These are phyloP conservation scores for Camelina neglecta DNA, from an alignment of 345 rosid species.

Conservation along the genomic window DNA sequence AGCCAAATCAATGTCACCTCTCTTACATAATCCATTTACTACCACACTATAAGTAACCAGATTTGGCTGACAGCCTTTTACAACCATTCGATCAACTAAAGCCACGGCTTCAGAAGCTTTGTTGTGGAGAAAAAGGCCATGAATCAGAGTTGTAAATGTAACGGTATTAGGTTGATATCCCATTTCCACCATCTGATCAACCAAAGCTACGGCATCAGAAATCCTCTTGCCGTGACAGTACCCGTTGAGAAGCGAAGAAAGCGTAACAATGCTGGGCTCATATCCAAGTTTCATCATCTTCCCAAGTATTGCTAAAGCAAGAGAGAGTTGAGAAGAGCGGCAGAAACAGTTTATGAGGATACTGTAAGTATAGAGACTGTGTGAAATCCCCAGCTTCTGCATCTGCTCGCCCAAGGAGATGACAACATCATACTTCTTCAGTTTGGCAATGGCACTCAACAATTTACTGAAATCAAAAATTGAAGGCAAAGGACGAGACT, in stretches of 20 bases:
- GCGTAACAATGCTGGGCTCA: neutral
- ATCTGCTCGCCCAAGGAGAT: slow-evolving; percentile 1
- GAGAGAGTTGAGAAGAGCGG: neutral
- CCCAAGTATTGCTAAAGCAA: neutral
- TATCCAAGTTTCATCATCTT: neutral
- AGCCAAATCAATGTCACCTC: neutral
- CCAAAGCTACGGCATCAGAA: neutral
- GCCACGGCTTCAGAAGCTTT: neutral
- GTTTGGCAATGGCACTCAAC: neutral
- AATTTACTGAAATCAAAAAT: neutral
- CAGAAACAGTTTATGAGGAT: neutral
- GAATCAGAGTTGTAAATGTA: neutral
- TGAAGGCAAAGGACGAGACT: neutral
- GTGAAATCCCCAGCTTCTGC: neutral
- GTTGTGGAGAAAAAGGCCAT: no score
- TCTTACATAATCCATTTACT: neutral
- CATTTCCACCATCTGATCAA: neutral
- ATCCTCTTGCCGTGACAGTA: neutral
- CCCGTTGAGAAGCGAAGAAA: neutral
- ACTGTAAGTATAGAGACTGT: neutral
- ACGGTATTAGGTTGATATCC: neutral
- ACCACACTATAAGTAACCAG: neutral
- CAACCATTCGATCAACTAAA: neutral
- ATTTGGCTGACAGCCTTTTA: neutral
- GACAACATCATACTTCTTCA: slow-evolving; percentile 5